phyloP scores from a whole-genome alignment of 2,329 filamentous ascomycete species.

The Chrysoporthe austroafricana region DNA sequence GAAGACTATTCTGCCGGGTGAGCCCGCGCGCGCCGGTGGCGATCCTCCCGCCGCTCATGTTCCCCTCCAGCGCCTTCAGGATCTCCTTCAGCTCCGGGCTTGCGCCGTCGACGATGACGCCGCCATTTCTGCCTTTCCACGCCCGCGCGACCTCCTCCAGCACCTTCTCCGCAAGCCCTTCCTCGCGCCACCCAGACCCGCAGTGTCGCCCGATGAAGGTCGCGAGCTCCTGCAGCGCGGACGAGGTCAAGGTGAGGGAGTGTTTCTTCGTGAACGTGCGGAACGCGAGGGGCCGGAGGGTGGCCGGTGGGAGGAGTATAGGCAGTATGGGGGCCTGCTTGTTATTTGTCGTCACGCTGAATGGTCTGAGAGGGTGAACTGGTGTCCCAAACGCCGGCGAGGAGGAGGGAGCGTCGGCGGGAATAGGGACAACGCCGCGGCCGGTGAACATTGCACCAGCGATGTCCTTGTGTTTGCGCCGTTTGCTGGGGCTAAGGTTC shows the following conservation, averaged over 20 bases:
- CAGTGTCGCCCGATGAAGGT: conserved; percentile 92
- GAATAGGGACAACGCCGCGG: conserved; percentile 31
- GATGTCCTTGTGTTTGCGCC: conserved; percentile 31
- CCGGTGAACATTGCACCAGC: conserved; percentile 30
- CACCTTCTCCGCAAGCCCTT: conserved; percentile 88
- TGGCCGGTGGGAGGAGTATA: conserved; percentile 85
- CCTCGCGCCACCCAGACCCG: conserved; percentile 94
- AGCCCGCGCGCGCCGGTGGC: conserved; percentile 56
- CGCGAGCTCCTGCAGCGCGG: conserved; percentile 82
- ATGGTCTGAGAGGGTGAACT: conserved; percentile 73
- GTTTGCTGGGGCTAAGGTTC: conserved; percentile 33
- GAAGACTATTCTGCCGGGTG: conserved; percentile 66
- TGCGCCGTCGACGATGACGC: conserved; percentile 86
- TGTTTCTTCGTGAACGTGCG: conserved; percentile 97
- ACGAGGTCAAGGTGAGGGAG: conserved; percentile 86
- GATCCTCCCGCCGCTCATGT: conserved; percentile 84
- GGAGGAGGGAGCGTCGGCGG: conserved; percentile 77
- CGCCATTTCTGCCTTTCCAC: conserved; percentile 90
- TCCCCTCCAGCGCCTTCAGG: conserved; percentile 80
- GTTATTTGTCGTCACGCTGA: conserved; percentile 52
- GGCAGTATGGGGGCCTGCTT: conserved; percentile 72
- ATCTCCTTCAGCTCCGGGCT: conserved; percentile 79
- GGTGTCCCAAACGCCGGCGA: conserved; percentile 91
- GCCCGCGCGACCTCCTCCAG: conserved; percentile 87
- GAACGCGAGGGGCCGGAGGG: conserved; percentile 87